Conservation (phyloP, 192 early-diverging fungal species). For the Coemansia erecta region DNA sequence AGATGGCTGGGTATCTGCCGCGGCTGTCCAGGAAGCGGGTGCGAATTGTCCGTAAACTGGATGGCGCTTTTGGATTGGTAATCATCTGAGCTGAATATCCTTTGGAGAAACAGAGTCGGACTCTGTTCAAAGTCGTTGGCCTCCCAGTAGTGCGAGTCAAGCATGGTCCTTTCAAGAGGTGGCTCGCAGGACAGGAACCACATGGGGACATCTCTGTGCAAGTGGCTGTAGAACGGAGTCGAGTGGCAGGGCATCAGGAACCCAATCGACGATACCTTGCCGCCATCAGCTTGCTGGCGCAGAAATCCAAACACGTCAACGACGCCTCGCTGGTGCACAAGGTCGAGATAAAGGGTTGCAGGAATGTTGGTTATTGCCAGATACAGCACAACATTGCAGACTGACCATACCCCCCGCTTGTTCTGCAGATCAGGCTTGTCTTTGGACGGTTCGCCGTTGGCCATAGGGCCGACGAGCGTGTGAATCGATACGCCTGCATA, state of each 20-base stretch:
- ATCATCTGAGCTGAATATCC: slow-evolving; percentile 22
- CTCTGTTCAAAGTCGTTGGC: slow-evolving; percentile 76
- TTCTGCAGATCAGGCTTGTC: not conserved
- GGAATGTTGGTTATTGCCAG: slow-evolving; percentile 65
- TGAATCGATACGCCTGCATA: slow-evolving; percentile 53
- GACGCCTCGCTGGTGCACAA: slow-evolving; percentile 91
- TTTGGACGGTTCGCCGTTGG: not conserved
- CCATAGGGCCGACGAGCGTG: slow-evolving; percentile 28
- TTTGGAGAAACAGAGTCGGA: slow-evolving; percentile 59
- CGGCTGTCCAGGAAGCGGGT: slow-evolving; percentile 6
- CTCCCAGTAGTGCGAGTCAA: slow-evolving; percentile 65
- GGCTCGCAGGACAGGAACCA: slow-evolving; percentile 93
- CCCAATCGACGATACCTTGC: slow-evolving; percentile 48
- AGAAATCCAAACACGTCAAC: slow-evolving; percentile 81
- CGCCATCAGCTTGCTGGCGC: slow-evolving; percentile 40
- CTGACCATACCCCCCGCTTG: slow-evolving; percentile 1
- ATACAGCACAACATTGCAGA: slow-evolving; percentile 15
- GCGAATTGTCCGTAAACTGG: not conserved
- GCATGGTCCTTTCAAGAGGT: slow-evolving; percentile 53
- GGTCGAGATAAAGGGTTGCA: slow-evolving; percentile 66
- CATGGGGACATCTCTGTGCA: slow-evolving; percentile 71
- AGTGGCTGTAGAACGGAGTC: slow-evolving; percentile 85
- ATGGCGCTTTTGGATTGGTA: not conserved
- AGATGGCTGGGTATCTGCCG: slow-evolving; percentile 68
- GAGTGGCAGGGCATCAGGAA: slow-evolving; percentile 98